These are phyloP conservation scores for Russula griseocarnosa DNA, from an alignment of 768 basidiomycete genomes.

Conservation along the genomic window DNA sequence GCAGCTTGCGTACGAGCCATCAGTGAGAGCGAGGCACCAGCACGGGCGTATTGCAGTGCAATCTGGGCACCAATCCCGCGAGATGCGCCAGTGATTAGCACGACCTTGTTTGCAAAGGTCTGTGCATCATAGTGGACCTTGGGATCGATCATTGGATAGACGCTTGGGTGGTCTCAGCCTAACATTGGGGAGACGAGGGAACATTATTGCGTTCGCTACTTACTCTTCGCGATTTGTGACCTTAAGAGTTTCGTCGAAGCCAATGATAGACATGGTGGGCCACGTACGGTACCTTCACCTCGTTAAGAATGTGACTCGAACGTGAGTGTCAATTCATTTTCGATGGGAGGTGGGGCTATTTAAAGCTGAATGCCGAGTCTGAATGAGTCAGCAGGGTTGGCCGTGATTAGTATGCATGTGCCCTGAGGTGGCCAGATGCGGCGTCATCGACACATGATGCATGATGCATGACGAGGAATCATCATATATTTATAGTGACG, in stretches of 20 bases:
- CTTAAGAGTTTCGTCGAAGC: slow-evolving; percentile 3
- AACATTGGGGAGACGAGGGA: too few relatives aligned
- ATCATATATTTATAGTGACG: too few relatives aligned
- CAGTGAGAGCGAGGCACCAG: neutral
- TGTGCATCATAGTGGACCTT: neutral
- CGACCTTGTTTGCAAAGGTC: slow-evolving; percentile 2
- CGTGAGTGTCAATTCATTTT: too few relatives aligned
- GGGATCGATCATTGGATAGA: neutral
- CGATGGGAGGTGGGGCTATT: too few relatives aligned
- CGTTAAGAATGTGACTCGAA: too few relatives aligned
- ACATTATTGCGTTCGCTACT: neutral
- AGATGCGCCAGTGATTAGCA: neutral
- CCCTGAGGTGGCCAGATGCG: too few relatives aligned
- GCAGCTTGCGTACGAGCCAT: neutral
- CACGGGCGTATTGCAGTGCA: neutral
- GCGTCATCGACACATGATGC: too few relatives aligned
- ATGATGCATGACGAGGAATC: too few relatives aligned
- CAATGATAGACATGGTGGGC: neutral
- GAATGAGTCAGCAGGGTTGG: too few relatives aligned
- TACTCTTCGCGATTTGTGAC: slow-evolving; percentile 1
- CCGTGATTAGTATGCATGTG: too few relatives aligned
- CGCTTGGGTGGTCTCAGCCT: neutral
- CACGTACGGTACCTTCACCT: too few relatives aligned
- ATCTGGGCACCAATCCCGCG: neutral
- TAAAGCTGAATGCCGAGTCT: too few relatives aligned